Percentiles rank a stretch among this genome's conserved stretches.
Evolutionary conservation across 352 stramenopile species (phyloP).

Genomic region (Pythium apleroticum): DNA sequence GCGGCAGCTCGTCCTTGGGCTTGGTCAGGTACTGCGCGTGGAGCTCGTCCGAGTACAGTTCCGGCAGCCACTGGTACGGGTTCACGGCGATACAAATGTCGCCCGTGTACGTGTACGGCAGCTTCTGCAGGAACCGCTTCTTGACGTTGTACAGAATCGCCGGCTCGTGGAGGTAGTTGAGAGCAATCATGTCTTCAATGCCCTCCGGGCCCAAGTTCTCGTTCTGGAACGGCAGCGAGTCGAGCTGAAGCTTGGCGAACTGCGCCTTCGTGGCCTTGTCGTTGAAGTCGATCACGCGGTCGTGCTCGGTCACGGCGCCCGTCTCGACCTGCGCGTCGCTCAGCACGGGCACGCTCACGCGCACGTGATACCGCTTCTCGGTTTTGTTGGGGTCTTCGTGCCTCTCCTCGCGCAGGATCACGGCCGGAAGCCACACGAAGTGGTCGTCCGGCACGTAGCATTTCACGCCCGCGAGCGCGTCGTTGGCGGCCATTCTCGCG

Average conservation of each 20-base stretch:
- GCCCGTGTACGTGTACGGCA: conserved; percentile 96
- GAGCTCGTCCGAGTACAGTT: conserved; percentile 81
- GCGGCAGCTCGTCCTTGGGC: conserved; percentile 53
- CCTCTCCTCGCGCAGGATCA: conserved; percentile 66
- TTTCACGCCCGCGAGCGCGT: conserved; percentile 44
- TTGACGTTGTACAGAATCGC: conserved; percentile 93
- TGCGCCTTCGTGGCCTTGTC: conserved; percentile 63
- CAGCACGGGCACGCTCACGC: conserved; percentile 41
- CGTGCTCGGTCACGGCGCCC: conserved; percentile 33
- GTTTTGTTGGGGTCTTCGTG: conserved; percentile 40
- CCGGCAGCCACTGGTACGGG: conserved; percentile 91
- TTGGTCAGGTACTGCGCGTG: conserved; percentile 70
- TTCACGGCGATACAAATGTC: conserved; percentile 98
- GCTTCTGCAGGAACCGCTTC: conserved; percentile 72
- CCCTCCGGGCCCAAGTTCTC: conserved; percentile 54
- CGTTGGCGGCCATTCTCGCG: conserved; percentile 21
- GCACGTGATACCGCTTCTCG: conserved; percentile 61
- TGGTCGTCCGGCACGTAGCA: conserved; percentile 83
- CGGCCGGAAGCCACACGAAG: conserved; percentile 75
- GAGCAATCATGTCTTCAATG: conserved; percentile 86
- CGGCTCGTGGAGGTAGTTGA: conserved; percentile 90
- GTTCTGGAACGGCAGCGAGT: conserved; percentile 80
- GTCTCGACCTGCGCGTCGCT: conserved; percentile 25
- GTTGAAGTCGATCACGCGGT: conserved; percentile 77
- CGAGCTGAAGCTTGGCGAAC: conserved; percentile 62